Evolutionary conservation across 495 filamentous ascomycete species (phyloP).

Genomic region (Oidiodendron maius): DNA sequence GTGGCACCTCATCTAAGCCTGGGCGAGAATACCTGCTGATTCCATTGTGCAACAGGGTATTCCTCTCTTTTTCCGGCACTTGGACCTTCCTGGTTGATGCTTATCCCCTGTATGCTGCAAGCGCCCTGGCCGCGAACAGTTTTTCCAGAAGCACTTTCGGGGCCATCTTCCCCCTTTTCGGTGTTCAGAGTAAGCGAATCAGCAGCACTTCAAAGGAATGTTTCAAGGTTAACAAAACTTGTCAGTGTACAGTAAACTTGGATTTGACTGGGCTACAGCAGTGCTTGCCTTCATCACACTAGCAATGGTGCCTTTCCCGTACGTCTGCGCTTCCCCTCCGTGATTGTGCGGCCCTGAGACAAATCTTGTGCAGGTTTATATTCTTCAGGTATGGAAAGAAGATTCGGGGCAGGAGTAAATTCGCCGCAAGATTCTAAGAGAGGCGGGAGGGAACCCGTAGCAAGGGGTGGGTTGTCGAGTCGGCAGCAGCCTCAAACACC

Average conservation of each 20-base stretch:
- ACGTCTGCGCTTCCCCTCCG: slow-evolving; percentile 18
- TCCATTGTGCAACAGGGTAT: too few relatives aligned
- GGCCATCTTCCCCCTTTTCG: slow-evolving; percentile 37
- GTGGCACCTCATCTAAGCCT: neutral
- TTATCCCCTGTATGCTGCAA: slow-evolving; percentile 79
- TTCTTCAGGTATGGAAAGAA: slow-evolving; percentile 2
- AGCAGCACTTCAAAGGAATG: neutral
- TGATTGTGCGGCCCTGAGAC: too few relatives aligned
- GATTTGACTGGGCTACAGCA: slow-evolving; percentile 41
- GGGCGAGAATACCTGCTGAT: too few relatives aligned
- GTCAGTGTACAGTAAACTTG: slow-evolving; percentile 35
- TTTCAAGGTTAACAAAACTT: neutral
- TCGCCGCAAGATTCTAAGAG: too few relatives aligned
- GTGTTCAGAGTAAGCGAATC: slow-evolving; percentile 28
- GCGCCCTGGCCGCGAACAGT: slow-evolving; percentile 34
- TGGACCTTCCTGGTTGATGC: slow-evolving; percentile 92
- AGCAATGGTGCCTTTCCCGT: slow-evolving; percentile 33
- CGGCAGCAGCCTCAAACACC: too few relatives aligned
- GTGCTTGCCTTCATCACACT: slow-evolving; percentile 36
- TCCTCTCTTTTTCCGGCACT: slow-evolving; percentile 71
- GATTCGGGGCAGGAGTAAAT: neutral
- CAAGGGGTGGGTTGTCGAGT: too few relatives aligned
- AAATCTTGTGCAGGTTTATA: neutral
- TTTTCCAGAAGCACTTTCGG: slow-evolving; percentile 1
- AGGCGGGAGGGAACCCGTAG: too few relatives aligned